Evolutionary conservation across 345 rosid species (phyloP).

Genomic region (Laguncularia racemosa): DNA sequence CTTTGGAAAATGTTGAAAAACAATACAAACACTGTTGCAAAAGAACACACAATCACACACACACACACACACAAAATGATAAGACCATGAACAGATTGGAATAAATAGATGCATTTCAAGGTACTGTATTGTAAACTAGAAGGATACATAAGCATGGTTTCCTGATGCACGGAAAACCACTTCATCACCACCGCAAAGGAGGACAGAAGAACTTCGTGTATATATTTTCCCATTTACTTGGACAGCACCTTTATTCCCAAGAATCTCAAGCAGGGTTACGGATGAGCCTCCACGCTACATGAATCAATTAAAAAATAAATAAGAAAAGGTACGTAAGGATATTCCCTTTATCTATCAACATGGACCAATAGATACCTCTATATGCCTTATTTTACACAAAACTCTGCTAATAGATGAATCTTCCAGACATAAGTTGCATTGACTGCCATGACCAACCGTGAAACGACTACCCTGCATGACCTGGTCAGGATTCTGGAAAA

Average conservation of each 20-base stretch:
- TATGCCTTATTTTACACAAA: conserved; percentile 72
- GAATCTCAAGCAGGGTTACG: conserved; percentile 57
- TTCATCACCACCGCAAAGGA: conserved; percentile 86
- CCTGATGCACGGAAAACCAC: conserved; percentile 61
- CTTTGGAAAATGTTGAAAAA: too few species aligned
- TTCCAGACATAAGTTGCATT: conserved; percentile 64
- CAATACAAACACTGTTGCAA: too few species aligned
- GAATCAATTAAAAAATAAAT: neutral
- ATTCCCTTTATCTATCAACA: neutral
- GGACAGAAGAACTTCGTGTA: conserved; percentile 36
- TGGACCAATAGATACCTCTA: conserved; percentile 46
- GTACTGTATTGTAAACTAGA: conserved; percentile 2
- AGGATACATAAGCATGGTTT: conserved; percentile 98
- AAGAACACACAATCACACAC: too few species aligned
- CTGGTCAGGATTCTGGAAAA: conserved; percentile 70
- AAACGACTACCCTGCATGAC: conserved; percentile 48
- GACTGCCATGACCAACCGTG: conserved; percentile 70
- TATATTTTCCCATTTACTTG: conserved; percentile 69
- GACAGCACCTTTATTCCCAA: conserved; percentile 76
- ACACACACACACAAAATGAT: too few species aligned
- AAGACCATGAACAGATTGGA: conserved; percentile 7
- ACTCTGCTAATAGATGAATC: conserved; percentile 46
- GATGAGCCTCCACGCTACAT: conserved; percentile 59
- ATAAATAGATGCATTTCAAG: neutral
- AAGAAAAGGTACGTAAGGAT: too few species aligned